Percentiles rank a stretch among this genome's conserved stretches.
These are phyloP conservation scores for Raffaelea ambrosiae DNA, from an alignment of 2,329 filamentous ascomycete species.

Conservation along the genomic window DNA sequence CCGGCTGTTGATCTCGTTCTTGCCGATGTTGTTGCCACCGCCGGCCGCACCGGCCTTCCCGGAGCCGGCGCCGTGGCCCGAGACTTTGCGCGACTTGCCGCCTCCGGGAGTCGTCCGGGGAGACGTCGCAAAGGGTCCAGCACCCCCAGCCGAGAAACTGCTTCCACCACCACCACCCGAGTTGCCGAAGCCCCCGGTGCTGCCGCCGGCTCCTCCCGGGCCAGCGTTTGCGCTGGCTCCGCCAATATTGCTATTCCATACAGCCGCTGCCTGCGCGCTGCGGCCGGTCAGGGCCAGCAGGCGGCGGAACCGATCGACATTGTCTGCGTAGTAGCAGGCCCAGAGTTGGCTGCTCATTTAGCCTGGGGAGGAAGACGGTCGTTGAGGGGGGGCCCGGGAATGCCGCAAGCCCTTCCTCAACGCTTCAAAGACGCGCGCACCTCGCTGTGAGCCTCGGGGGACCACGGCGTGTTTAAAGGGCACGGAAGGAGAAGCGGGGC, in stretches of 20 bases:
- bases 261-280: conserved; percentile 39
- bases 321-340: conserved; percentile 95
- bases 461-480: conserved; percentile 94
- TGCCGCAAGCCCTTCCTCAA: conserved; percentile 22
- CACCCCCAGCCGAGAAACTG: conserved; percentile 13
- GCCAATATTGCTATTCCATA: conserved; percentile 44
- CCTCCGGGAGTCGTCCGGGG: conserved; percentile 8
- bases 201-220: conserved; percentile 7
- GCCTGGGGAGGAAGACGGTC: background rate
- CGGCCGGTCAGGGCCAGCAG: conserved; percentile 67
- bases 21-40: conserved; percentile 25
- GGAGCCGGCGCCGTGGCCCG: conserved; percentile 36
- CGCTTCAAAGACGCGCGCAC: conserved; percentile 53
- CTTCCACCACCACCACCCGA: conserved; percentile 13
- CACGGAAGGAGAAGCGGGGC: conserved; percentile 23
- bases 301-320: conserved; percentile 90
- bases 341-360: conserved; percentile 92
- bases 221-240: conserved; percentile 10
- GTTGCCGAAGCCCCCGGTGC: conserved; percentile 13
- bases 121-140: conserved; percentile 2
- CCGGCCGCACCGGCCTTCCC: conserved; percentile 30
- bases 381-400: background rate
- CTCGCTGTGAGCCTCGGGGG: conserved; percentile 80
- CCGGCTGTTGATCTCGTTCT: conserved; percentile 73
- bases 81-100: conserved; percentile 42